Conservation (phyloP, 129 eudicot species). For the Tanacetum coccineum region DNA sequence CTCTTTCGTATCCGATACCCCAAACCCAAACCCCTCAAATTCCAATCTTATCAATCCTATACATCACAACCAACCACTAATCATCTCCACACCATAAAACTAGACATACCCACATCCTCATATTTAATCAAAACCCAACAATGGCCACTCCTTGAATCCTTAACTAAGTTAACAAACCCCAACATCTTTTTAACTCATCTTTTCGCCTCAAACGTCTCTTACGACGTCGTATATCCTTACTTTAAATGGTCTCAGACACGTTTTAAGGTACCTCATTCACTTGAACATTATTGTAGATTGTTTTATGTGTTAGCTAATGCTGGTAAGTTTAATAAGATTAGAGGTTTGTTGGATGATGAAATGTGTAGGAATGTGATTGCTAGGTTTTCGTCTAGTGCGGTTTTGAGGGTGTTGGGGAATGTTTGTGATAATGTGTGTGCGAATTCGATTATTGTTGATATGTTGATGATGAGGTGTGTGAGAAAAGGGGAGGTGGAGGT, state of each 20-base stretch:
- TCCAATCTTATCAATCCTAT: slow-evolving; percentile 13
- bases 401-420: slow-evolving; percentile 41
- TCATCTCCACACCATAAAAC: slow-evolving; percentile 9
- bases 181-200: slow-evolving; percentile 39
- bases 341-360: slow-evolving; percentile 48
- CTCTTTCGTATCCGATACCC: slow-evolving; percentile 16
- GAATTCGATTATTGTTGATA: slow-evolving; percentile 54
- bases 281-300: slow-evolving; percentile 38
- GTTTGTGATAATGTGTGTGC: slow-evolving; percentile 36
- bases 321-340: slow-evolving; percentile 44
- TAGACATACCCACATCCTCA: slow-evolving; percentile 31
- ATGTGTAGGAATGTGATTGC: slow-evolving; percentile 26
- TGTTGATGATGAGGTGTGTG: slow-evolving; percentile 50
- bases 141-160: slow-evolving; percentile 44
- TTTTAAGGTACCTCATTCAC: slow-evolving; percentile 39
- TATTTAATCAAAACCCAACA: slow-evolving; percentile 47
- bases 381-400: slow-evolving; percentile 25
- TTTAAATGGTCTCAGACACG: slow-evolving; percentile 54
- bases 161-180: slow-evolving; percentile 35
- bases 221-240: slow-evolving; percentile 38
- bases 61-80: not conserved
- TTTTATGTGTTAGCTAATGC: slow-evolving; percentile 43
- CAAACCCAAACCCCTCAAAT: not conserved
- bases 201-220: slow-evolving; percentile 30
- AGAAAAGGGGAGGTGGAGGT: slow-evolving; percentile 31